Conservation (phyloP, 768 basidiomycete species). For the Hericium erinaceus region DNA sequence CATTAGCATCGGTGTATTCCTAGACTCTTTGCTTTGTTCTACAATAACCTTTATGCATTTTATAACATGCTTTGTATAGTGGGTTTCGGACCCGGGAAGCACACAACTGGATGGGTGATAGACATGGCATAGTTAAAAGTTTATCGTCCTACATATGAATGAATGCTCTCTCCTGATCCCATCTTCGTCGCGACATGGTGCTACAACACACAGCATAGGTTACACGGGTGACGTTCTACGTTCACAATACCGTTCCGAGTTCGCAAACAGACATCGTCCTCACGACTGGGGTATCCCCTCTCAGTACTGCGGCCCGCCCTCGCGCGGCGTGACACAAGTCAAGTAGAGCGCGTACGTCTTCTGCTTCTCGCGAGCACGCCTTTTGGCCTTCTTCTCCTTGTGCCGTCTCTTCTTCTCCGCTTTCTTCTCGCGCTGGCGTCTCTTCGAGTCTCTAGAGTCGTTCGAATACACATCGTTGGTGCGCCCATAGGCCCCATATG, state of each 20-base stretch:
- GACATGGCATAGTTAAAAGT: too few species aligned
- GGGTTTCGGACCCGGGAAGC: too few species aligned
- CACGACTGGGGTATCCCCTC: background rate
- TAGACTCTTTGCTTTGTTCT: background rate
- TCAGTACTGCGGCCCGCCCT: conserved; percentile 13
- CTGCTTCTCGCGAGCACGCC: conserved; percentile 49
- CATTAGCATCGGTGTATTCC: background rate
- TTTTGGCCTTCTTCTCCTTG: conserved; percentile 56
- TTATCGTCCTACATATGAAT: too few species aligned
- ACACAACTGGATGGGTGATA: too few species aligned
- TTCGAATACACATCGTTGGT: conserved; percentile 35
- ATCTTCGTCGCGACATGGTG: background rate
- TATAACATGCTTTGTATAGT: too few species aligned
- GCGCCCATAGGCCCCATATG: conserved; percentile 22
- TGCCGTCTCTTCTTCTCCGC: conserved; percentile 53
- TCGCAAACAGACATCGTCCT: too few species aligned
- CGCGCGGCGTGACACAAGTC: conserved; percentile 33
- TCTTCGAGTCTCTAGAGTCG: conserved; percentile 34
- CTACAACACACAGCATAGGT: background rate
- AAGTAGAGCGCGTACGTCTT: conserved; percentile 59
- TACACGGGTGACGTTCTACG: background rate
- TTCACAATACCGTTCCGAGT: background rate
- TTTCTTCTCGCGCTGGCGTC: conserved; percentile 41
- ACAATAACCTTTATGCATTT: too few species aligned
- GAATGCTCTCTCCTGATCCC: too few species aligned